Evolutionary conservation across 345 rosid species (phyloP).

Genomic region (Lumnitzera littorea): DNA sequence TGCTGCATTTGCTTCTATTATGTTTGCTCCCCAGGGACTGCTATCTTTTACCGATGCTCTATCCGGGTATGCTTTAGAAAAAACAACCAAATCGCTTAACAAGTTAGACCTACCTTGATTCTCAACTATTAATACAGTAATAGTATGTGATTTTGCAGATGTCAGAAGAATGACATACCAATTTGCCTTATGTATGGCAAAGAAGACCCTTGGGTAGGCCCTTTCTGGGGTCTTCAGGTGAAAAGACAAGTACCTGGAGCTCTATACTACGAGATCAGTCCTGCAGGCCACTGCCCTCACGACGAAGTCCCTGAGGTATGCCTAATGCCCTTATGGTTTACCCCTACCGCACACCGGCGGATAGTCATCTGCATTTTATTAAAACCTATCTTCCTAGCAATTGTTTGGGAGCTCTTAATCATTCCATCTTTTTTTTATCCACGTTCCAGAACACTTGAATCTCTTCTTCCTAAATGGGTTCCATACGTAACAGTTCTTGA

Average conservation of each 20-base stretch:
- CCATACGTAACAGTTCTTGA: background rate
- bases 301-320: conserved; percentile 98
- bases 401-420: too few relatives aligned
- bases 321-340: conserved; percentile 7
- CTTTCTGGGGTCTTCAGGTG: conserved; percentile 75
- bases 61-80: conserved; percentile 27
- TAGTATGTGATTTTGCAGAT: conserved; percentile 26
- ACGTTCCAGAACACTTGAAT: too few relatives aligned
- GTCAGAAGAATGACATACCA: conserved; percentile 45
- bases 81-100: too few relatives aligned
- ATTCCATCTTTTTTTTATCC: too few relatives aligned
- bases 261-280: conserved; percentile 90
- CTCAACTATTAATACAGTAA: too few relatives aligned
- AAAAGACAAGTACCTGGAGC: conserved; percentile 70
- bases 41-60: conserved; percentile 69
- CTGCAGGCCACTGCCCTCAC: conserved; percentile 99
- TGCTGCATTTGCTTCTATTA: conserved; percentile 84
- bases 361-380: too few relatives aligned
- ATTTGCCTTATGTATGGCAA: conserved; percentile 86
- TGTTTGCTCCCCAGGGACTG: conserved; percentile 82
- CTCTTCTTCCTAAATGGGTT: too few relatives aligned
- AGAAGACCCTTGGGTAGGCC: conserved; percentile 97
- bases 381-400: background rate
- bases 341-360: too few relatives aligned
- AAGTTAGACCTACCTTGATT: too few relatives aligned